Percentiles rank a stretch among this genome's conserved stretches.
Evolutionary conservation across 2,329 filamentous ascomycete genomes (phyloP).

Genomic region (Aspergillus candidus): DNA sequence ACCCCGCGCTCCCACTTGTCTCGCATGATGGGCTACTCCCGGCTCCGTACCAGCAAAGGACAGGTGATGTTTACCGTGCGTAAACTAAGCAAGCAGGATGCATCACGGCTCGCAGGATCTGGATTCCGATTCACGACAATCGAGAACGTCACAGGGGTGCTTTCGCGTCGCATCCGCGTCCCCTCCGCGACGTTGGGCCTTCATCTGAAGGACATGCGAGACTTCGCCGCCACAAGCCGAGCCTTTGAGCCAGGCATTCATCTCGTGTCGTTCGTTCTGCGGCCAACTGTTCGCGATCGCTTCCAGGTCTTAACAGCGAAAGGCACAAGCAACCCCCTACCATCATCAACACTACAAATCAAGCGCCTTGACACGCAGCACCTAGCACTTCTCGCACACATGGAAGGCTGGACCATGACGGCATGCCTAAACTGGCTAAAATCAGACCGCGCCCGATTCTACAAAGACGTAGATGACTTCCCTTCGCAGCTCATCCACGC

Average conservation of each 20-base stretch:
- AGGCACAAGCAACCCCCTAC: constrained; percentile 54
- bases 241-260: constrained; percentile 35
- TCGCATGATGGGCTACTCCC: constrained; percentile 22
- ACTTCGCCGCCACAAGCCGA: constrained; percentile 39
- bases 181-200: constrained; percentile 54
- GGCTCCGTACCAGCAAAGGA: constrained; percentile 52
- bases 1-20: constrained; percentile 27
- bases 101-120: constrained; percentile 58
- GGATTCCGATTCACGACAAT: constrained; percentile 74
- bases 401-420: constrained; percentile 37
- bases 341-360: constrained; percentile 51
- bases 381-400: constrained; percentile 43
- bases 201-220: constrained; percentile 60
- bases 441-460: constrained; percentile 18
- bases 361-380: constrained; percentile 52
- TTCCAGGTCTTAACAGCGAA: constrained; percentile 60
- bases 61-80: constrained; percentile 77
- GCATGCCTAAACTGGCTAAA: constrained; percentile 32
- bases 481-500: constrained; percentile 44
- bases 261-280: constrained; percentile 39
- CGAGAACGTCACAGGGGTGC: constrained; percentile 60
- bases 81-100: constrained; percentile 53
- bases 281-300: constrained; percentile 48
- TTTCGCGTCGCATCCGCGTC: constrained; percentile 70
- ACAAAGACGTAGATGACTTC: constrained; percentile 26